Base-by-base conservation (phyloP, 73 alveolate species). In the Durusdinium trenchii region DNA sequence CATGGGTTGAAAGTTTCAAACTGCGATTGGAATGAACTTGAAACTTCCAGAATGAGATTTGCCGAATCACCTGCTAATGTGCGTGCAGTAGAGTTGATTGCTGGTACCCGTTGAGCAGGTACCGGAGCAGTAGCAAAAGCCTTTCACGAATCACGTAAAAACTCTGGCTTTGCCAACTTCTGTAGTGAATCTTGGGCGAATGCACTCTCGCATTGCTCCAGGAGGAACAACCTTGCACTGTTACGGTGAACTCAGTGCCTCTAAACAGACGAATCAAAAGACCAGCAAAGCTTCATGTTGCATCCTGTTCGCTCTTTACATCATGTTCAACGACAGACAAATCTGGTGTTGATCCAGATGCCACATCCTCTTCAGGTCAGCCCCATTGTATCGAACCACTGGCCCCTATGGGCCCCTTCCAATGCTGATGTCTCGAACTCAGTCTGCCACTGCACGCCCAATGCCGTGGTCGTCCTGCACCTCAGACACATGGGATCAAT, bases 401-500 rank as follows among this genome's bases (percentile, higher is more conserved):
- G n/a, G n/a, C n/a, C n/a, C n/a, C n/a, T n/a, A n/a, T n/a, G n/a
- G n/a, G n/a, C n/a, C n/a, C n/a, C n/a, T n/a, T n/a, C n/a, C n/a
- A n/a, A n/a, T n/a, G n/a, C n/a, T n/a, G n/a, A n/a, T n/a, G n/a
- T n/a, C n/a, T n/a, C n/a, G n/a, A n/a, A n/a, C 94, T 52, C 47
- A 35, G 95, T 45, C 36, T 36, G 26, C 95, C 40, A 83, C 95
- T 32, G 95, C 95, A 2, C 95, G 84, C 48, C 95, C 95, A 46
- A 86, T 83, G 3, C 82, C 82, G 23, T 86, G 95, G 61, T 86
- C 95, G 38, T 86, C 95, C n/a, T 86, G 95, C 61, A 86, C 95
- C 95, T 86, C 64, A 2, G 5, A 46, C 14, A 82, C 30, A 20
- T 9, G 71, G 1, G 32, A 40, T 38, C 36, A 30, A 38, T 76